These are phyloP conservation scores for Ocimum tenuiflorum DNA, from an alignment of 257 asterid genomes.

Conservation along the genomic window DNA sequence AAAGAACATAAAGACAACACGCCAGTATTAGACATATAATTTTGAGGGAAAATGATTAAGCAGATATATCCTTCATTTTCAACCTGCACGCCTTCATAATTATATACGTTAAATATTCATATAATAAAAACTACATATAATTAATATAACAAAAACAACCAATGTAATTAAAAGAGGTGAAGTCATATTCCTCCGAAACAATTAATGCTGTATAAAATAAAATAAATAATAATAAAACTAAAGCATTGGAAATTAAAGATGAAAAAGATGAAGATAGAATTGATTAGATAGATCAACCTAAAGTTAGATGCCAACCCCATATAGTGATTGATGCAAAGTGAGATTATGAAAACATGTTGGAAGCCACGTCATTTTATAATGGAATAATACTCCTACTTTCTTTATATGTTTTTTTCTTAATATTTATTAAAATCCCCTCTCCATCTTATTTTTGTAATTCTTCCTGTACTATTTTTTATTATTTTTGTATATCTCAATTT, in stretches of 20 bases:
- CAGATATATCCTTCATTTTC: too few species aligned
- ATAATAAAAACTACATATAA: too few species aligned
- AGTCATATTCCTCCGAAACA: neutral
- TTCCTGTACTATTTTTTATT: too few species aligned
- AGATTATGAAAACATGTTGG: slow-evolving; percentile 28
- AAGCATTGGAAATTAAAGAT: too few species aligned
- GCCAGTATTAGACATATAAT: too few species aligned
- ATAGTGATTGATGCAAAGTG: slow-evolving; percentile 12
- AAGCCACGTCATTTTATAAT: slow-evolving; percentile 29
- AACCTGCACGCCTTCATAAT: too few species aligned
- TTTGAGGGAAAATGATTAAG: too few species aligned
- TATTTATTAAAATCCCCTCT: neutral
- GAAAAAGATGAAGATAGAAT: neutral
- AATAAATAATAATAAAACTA: neutral
- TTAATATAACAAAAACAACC: too few species aligned
- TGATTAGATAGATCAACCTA: neutral
- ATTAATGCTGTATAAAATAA: neutral
- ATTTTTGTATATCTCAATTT: too few species aligned
- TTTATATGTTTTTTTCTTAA: neutral
- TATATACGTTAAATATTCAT: too few species aligned
- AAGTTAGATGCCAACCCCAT: slow-evolving; percentile 9
- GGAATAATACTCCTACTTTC: neutral
- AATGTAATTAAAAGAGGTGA: neutral
- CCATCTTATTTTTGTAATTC: neutral
- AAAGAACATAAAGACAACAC: too few species aligned